Evolutionary conservation across 1,139 yeast species (phyloP), one percentile per base, ranked within the genome.

Genomic region (Zygosaccharomyces sapae): DNA sequence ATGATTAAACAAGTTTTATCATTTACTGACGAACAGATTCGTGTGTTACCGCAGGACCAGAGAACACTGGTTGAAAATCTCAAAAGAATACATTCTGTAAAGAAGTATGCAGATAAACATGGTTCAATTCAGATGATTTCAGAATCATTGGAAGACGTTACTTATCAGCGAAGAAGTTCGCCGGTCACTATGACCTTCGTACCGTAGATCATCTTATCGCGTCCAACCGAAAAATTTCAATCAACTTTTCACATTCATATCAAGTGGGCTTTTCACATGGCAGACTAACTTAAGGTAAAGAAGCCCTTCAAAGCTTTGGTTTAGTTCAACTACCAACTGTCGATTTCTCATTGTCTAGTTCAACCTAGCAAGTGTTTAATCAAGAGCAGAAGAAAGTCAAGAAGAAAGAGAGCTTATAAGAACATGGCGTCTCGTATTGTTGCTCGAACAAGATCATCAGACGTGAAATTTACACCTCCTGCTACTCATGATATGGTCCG

Each of bases 401-500:
- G 27, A 19, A 16, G 19, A 29, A 24, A 37, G 30, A 20, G 16
- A 42, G 18, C 9, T 22, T 22, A 7, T 22, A 22, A 22, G 9
- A 22, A 22, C 27, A 38, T 38, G 41, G 10, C 25, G 9, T 19
- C 33, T 27, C 38, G 31, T 16, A 43, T 50, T 43, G 45, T 35
- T 22, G 66, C 65, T 3, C 52, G 52, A 31, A 62, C 66, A 7
- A 51, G 67, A 20, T 56, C 64, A 16, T 49, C 63, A 3, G 68
- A 65, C 10, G 52, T 51, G 3, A 71, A 74, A 10, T 86, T 86
- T 56, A 65, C 68, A 16, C 92, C 86, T 5, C 95, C 95, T 2
- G 79, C 79, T 56, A 87, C 96, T 22, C 86, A 83, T 59, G 96
- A 87, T 63, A 86, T 87, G 95, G 86, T 87, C 30, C 75, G 88